Percentiles rank a stretch among this genome's conserved stretches.
phyloP scores from a whole-genome alignment of 768 basidiomycete genomes.

The Suillus discolor region DNA sequence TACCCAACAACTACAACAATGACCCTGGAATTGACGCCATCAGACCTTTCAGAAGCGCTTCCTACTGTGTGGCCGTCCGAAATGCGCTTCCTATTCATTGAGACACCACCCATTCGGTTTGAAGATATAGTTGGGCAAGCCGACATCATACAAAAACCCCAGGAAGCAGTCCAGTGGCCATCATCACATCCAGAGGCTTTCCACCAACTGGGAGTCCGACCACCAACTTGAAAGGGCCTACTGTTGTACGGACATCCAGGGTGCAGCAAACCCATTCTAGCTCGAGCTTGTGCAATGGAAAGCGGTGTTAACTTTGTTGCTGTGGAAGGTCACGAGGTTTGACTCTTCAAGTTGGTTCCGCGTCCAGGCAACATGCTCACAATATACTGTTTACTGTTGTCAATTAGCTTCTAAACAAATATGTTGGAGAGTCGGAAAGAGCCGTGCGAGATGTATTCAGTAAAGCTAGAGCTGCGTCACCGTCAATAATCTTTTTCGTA shows the following conservation, averaged over 20 bases:
- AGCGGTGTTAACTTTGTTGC: slow-evolving; percentile 95
- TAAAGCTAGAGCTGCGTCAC: slow-evolving; percentile 91
- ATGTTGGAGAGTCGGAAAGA: slow-evolving; percentile 96
- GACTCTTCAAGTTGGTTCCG: neutral
- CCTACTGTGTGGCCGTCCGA: slow-evolving; percentile 88
- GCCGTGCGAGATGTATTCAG: slow-evolving; percentile 94
- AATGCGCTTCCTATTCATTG: slow-evolving; percentile 90
- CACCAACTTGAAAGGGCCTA: slow-evolving; percentile 74
- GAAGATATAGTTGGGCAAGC: slow-evolving; percentile 90
- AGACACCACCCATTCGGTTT: slow-evolving; percentile 81
- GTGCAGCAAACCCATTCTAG: slow-evolving; percentile 95
- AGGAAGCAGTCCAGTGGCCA: slow-evolving; percentile 96
- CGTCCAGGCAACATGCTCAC: neutral
- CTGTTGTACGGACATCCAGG: slow-evolving; percentile 95
- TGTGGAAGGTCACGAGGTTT: slow-evolving; percentile 74
- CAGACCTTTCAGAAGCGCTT: slow-evolving; percentile 73
- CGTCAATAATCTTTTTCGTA: slow-evolving; percentile 97
- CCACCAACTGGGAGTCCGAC: slow-evolving; percentile 79
- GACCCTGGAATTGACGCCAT: slow-evolving; percentile 48
- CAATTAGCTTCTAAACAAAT: slow-evolving; percentile 90
- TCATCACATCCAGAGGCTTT: slow-evolving; percentile 86
- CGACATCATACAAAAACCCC: slow-evolving; percentile 80
- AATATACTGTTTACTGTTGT: slow-evolving; percentile 57
- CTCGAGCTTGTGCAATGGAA: slow-evolving; percentile 89
- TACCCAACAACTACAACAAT: slow-evolving; percentile 12